These are phyloP conservation scores for Lasiosphaeria hispida DNA, from an alignment of 495 filamentous ascomycete species.

Conservation along the genomic window DNA sequence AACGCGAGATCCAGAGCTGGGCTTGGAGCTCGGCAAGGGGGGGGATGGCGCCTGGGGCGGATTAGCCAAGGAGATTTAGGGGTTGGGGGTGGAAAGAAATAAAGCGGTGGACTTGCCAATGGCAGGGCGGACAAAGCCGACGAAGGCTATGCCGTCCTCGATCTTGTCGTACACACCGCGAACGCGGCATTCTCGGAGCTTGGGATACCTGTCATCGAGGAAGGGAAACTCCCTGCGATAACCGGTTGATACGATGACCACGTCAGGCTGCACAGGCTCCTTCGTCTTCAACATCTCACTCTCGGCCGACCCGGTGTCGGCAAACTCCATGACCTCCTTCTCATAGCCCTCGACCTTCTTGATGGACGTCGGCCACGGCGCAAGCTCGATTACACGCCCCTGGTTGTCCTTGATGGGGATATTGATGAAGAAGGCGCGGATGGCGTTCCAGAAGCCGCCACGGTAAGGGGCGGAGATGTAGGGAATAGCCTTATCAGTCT, in stretches of 20 bases:
- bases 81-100: neutral
- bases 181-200: constrained; percentile 18
- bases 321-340: constrained; percentile 8
- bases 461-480: constrained; percentile 38
- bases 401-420: constrained; percentile 11
- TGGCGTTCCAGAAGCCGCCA: constrained; percentile 9
- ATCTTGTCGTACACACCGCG: constrained; percentile 34
- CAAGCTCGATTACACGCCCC: constrained; percentile 12
- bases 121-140: constrained; percentile 44
- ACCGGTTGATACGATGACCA: constrained; percentile 37
- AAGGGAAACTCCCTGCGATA: constrained; percentile 42
- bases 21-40: constrained; percentile 47
- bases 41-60: constrained; percentile 40
- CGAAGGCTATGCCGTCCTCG: constrained; percentile 40
- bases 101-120: constrained; percentile 8
- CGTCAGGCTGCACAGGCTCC: constrained; percentile 27
- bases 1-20: constrained; percentile 39
- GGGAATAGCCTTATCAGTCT: constrained; percentile 36
- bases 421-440: constrained; percentile 14
- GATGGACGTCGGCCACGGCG: constrained; percentile 11
- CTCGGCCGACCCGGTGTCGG: constrained; percentile 4
- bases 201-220: constrained; percentile 20
- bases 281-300: constrained; percentile 13
- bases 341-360: neutral
- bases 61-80: neutral